Base-by-base conservation (phyloP, 495 filamentous ascomycete species). In the Sordaria brevicollis region DNA sequence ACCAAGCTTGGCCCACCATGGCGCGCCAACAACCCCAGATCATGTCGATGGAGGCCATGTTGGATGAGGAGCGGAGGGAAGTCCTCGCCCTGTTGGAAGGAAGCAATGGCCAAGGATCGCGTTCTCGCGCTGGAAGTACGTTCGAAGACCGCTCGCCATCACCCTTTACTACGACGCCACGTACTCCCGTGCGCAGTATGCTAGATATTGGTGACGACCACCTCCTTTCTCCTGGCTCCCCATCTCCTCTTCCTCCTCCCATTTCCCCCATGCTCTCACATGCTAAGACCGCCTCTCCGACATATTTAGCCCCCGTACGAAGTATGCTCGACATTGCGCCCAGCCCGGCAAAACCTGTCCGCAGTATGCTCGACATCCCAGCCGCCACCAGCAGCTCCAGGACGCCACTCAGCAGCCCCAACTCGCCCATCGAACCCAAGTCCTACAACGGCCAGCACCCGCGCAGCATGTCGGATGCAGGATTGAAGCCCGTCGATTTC, bases 31-130 rank as follows among this genome's bases (percentile, higher is more conserved):
- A 74, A 35, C 54, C 76, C 11, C 49, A 31, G 21, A 17, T 29
- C 49, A 85, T 85, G 89, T 91, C 91, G 71, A 85, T 92, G 69
- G 89, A 92, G 81, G 83, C 87, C 29, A 87, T 88, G 67, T 82
- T 92, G 62, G 90, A 92, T 75, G 88, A 92, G 79, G 91, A 93
- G 81, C 84, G 89, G 62, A 84, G 83, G 69, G 91, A 91, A 79
- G 86, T 93, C 49, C 82, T 92, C 73, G 87, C 85, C 68, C 79
- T 91, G 57, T 79, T 92, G 21, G 86, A 90, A 71, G 74, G 73
- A 39, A n/a, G 21, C 33, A 43, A 77, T 77, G 81, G 69, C 68
- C 49, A 62, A 25, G 49, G 49, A 62, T 71, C 65, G 69, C 79
- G 76, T 68, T 73, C 81, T 71, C 75, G 76, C 65, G 78, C 80